A percentile compares a stretch with the other conserved stretches of the same genome.
Conservation (phyloP, 129 eudicot species). For the Saussurea involucrata region DNA sequence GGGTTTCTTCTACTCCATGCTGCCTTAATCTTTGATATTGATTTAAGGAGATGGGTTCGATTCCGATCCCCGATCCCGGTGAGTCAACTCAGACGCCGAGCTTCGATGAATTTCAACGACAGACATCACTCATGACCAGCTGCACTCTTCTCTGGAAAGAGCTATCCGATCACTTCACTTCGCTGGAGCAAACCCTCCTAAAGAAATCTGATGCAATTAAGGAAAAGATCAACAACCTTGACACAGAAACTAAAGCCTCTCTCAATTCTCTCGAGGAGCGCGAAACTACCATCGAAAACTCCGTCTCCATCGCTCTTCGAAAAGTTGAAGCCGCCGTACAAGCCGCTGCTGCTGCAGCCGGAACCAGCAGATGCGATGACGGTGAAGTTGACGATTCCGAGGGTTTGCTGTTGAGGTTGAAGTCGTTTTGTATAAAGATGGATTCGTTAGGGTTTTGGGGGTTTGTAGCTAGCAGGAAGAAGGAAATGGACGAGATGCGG, state of each 20-base stretch:
- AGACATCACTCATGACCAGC: conserved; percentile 65
- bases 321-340: conserved; percentile 29
- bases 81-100: too few species aligned
- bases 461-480: conserved; percentile 48
- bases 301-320: conserved; percentile 37
- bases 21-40: background rate
- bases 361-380: too few species aligned
- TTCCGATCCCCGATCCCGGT: conserved; percentile 42
- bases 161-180: conserved; percentile 66
- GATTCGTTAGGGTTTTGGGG: conserved; percentile 54
- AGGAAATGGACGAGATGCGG: conserved; percentile 48
- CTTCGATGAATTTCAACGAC: conserved; percentile 68
- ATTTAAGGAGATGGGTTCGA: conserved; percentile 42
- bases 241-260: conserved; percentile 38
- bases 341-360: background rate
- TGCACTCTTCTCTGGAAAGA: conserved; percentile 85
- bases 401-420: conserved; percentile 39
- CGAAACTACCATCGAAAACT: conserved; percentile 39
- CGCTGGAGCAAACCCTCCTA: conserved; percentile 47
- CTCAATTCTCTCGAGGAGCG: conserved; percentile 39
- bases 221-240: conserved; percentile 35
- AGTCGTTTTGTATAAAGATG: conserved; percentile 33
- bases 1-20: conserved; percentile 32
- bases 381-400: conserved; percentile 33
- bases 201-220: conserved; percentile 48